A percentile compares a stretch with the other conserved stretches of the same genome.
These are phyloP conservation scores for Fusarium staphyleae DNA, from an alignment of 2,329 filamentous ascomycete genomes.

Conservation along the genomic window DNA sequence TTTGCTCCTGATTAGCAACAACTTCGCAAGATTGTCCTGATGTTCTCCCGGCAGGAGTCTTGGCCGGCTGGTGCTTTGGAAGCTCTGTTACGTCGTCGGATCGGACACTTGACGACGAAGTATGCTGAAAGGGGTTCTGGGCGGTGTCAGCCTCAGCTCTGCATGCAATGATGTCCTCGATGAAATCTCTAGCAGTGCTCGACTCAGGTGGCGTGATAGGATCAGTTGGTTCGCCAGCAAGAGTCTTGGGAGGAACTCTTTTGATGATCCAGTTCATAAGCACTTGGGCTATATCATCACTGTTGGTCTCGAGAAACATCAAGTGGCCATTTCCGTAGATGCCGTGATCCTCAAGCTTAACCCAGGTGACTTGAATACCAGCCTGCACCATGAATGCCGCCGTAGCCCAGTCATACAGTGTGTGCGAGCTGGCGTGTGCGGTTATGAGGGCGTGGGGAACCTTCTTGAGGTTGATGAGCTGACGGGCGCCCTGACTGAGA, in stretches of 20 bases:
- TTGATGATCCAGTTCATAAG: constrained; percentile 49
- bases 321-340: constrained; percentile 64
- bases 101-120: neutral
- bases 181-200: neutral
- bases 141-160: neutral
- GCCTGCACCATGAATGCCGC: constrained; percentile 60
- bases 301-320: constrained; percentile 62
- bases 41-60: constrained; percentile 1
- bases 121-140: neutral
- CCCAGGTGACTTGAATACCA: constrained; percentile 53
- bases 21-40: neutral
- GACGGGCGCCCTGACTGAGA: constrained; percentile 36
- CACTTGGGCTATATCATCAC: constrained; percentile 49
- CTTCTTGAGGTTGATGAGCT: constrained; percentile 56
- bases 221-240: neutral
- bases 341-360: constrained; percentile 52
- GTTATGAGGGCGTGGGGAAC: constrained; percentile 60
- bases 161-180: neutral
- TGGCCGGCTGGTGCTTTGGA: neutral
- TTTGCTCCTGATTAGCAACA: neutral
- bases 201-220: constrained; percentile 5
- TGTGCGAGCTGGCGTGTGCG: constrained; percentile 61
- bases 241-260: constrained; percentile 3
- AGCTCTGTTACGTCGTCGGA: neutral
- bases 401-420: constrained; percentile 62